phyloP scores from a whole-genome alignment of 2,329 filamentous ascomycete genomes.

The Alternaria angustiovoidea region DNA sequence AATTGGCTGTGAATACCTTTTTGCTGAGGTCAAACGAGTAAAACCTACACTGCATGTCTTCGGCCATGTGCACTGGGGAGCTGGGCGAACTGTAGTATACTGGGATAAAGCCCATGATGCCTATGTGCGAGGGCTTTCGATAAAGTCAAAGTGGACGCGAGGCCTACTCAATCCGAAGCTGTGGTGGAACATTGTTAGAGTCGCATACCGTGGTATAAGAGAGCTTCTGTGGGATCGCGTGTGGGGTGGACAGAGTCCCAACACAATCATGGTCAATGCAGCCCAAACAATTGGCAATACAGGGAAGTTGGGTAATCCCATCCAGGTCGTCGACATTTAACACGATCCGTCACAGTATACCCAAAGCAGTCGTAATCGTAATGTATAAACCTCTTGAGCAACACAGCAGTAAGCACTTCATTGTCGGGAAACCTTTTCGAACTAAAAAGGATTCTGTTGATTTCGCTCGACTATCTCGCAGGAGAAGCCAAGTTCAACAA shows the following conservation, averaged over 20 bases:
- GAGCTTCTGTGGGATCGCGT: constrained; percentile 68
- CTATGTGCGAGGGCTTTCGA: constrained; percentile 71
- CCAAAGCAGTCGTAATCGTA: constrained; percentile 34
- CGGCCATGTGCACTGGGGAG: constrained; percentile 81
- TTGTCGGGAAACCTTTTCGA: constrained; percentile 45
- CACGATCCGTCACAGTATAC: constrained; percentile 29
- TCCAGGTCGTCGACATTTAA: constrained; percentile 54
- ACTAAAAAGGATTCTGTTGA: constrained; percentile 51
- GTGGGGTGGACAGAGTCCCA: constrained; percentile 63
- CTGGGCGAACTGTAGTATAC: constrained; percentile 73
- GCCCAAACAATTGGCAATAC: constrained; percentile 61
- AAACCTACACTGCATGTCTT: constrained; percentile 81
- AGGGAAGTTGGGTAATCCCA: constrained; percentile 57
- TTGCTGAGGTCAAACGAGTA: constrained; percentile 76
- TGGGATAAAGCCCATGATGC: constrained; percentile 77
- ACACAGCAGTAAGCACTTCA: constrained; percentile 41
- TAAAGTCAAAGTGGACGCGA: constrained; percentile 48
- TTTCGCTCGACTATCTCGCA: constrained; percentile 45
- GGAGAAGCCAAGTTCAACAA: constrained; percentile 49
- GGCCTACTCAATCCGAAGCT: constrained; percentile 50
- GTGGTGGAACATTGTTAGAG: constrained; percentile 62
- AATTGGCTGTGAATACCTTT: constrained; percentile 74
- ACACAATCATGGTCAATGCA: constrained; percentile 68
- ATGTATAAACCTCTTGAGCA: constrained; percentile 37
- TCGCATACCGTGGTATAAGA: constrained; percentile 62